These are phyloP conservation scores for Arabis hirsuta DNA, from an alignment of 345 rosid species.

Conservation along the genomic window DNA sequence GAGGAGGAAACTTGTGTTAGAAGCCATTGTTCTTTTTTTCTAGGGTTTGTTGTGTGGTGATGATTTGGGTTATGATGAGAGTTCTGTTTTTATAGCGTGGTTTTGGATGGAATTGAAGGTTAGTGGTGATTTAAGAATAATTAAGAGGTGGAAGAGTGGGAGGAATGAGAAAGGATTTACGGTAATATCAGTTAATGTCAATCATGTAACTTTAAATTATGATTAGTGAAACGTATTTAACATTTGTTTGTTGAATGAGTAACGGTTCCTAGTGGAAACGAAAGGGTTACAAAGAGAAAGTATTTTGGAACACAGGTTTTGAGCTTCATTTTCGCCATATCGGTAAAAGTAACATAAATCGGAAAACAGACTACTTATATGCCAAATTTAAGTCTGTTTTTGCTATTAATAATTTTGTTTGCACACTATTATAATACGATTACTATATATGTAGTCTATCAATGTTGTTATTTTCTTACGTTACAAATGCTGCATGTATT, in stretches of 20 bases:
- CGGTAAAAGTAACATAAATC: background rate
- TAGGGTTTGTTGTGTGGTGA: background rate
- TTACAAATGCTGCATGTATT: too few relatives aligned
- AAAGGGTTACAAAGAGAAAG: background rate
- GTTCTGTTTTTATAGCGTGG: slow-evolving; percentile 12
- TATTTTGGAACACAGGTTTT: background rate
- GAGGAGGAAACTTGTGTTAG: slow-evolving; percentile 34
- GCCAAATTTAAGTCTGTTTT: background rate
- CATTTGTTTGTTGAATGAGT: slow-evolving; percentile 14
- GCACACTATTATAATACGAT: too few relatives aligned
- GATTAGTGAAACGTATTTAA: slow-evolving; percentile 10
- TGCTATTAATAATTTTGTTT: too few relatives aligned
- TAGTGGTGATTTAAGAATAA: slow-evolving; percentile 15
- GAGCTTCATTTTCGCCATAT: background rate
- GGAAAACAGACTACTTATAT: background rate
- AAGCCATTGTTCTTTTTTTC: slow-evolving; percentile 15
- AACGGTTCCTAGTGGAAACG: background rate
- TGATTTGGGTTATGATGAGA: slow-evolving; percentile 15
- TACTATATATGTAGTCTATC: too few relatives aligned
- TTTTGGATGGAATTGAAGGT: slow-evolving; percentile 4
- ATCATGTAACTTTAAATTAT: slow-evolving; percentile 2
- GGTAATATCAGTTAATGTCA: slow-evolving; percentile 1
- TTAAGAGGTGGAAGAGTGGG: slow-evolving; percentile 6
- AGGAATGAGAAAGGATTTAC: slow-evolving; percentile 30
- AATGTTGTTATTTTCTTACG: too few relatives aligned